Evolutionary conservation across 108 stramenopile genomes (phyloP), one percentile per base, ranked within the genome.

Genomic region (Stephanodiscus minutulus): DNA sequence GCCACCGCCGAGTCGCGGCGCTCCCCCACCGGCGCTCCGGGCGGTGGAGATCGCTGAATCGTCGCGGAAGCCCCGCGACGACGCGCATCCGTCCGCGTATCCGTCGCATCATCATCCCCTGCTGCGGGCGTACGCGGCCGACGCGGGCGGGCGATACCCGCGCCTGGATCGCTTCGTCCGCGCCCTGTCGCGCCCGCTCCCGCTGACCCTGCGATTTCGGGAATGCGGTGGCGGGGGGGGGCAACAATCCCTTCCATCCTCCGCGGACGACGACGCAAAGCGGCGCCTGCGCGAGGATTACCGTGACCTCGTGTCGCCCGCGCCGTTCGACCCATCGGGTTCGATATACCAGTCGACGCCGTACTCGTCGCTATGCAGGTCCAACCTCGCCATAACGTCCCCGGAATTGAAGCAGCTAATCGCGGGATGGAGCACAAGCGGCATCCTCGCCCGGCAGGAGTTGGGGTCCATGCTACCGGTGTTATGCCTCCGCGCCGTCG

Each of bases 401-500:
- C 92, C 92, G 0, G 18, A 68, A 41, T 60, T 93, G 18, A 88
- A 88, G 52, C 64, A 82, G 20, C 69, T 88, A 33, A 55, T 93
- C 11, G 66, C 82, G 37, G 68, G 63, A 18, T 53, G 59, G 18
- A 86, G 87, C 20, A 48, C 61, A 21, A 64, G 85, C 56, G 93
- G 90, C 1, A 78, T 64, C 0, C 18, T 92, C 1, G 89, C 91
- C 3, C 81, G 94, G 4, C 94, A 95, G 77, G 94, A 95, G 58
- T 46, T 92, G 7, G 94, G 88, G 10, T 82, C 80, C 46, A 92
- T 92, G 88, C 73, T 95, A 2, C 91, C 91, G 10, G 87, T 91
- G 4, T 44, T 88, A 28, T 59, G 77, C 0, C 56, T 95, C 20
- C 31, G 66, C 7, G 41, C 61, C 37, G 75, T 74, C 18, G 67